Evolutionary conservation across 805 yeast genomes (phyloP), one percentile per base, ranked within the genome.

Genomic region (Candida vaughaniae): DNA sequence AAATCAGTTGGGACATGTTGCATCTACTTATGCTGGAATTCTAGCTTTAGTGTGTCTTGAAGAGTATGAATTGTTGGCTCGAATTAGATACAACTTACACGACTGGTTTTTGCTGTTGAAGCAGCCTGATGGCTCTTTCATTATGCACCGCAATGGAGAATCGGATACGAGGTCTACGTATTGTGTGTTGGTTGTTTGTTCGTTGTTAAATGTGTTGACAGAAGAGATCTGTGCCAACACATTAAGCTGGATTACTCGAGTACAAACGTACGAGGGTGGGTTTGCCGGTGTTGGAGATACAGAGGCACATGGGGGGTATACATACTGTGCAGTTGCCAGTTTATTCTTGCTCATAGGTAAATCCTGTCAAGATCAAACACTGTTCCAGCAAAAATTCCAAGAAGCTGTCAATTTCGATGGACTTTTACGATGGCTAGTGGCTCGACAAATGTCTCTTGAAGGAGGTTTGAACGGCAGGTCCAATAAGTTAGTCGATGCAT

Each of bases 231-330:
- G 62, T 0, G 63, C 61, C 11, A 77, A 75, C 4, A 71, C 79
- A 0, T 64, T 67, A 2, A 74, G 73, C 10, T 91, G 89, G 81
- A 47, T 93, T 10, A 49, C 61, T 0, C 46, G 55, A 9, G 88
- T 96, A 49, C 99, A 93, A 59, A 85, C 91, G 0, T 90, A 75
- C 55, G 99, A 95, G 62, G 99, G 99, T 16, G 99, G 99, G 0
- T 85, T 91, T 62, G 88, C 90, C 1, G 96, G 95, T 1, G 69
- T 71, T 15, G 93, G 95, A 0, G 57, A 56, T 14, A 69, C 73
- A 4, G 99, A 93, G 59, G 97, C 98, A 0, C 99, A 93, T 56
- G 99, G 97, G 2, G 99, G 99, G 1, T 95, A 93, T 56, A 79
- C 98, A 0, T 93, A 78, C 58, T 93, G 99, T 65, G 95, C 91